Conservation (phyloP, 352 stramenopile species). For the Phytophthora cryptogea region DNA sequence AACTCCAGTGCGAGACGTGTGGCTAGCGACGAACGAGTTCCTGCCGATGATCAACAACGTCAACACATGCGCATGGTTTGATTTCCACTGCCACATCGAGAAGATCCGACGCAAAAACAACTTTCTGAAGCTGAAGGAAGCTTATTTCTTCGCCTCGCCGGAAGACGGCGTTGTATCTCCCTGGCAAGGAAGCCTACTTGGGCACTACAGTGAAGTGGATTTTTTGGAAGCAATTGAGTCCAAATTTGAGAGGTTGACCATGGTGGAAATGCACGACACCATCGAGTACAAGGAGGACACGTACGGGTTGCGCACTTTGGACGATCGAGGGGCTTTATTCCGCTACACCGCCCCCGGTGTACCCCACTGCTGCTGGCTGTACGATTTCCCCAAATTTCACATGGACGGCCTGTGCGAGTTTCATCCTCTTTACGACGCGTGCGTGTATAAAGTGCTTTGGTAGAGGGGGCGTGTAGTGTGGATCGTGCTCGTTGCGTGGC, state of each 20-base stretch:
- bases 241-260: slow-evolving; percentile 28
- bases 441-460: too few species aligned
- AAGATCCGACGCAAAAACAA: slow-evolving; percentile 34
- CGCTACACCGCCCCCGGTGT: too few species aligned
- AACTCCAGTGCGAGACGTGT: slow-evolving; percentile 26
- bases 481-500: too few species aligned
- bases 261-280: slow-evolving; percentile 39
- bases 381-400: too few species aligned
- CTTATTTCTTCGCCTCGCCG: slow-evolving; percentile 53
- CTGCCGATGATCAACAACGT: slow-evolving; percentile 32
- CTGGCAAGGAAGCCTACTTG: slow-evolving; percentile 36
- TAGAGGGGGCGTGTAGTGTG: too few species aligned
- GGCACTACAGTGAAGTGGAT: slow-evolving; percentile 42
- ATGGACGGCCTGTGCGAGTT: too few species aligned
- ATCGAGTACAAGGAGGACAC: slow-evolving; percentile 23
- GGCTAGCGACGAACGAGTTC: not conserved
- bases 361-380: too few species aligned
- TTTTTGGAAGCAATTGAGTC: slow-evolving; percentile 31
- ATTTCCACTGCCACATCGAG: slow-evolving; percentile 17
- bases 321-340: too few species aligned
- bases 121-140: slow-evolving; percentile 39
- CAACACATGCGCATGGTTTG: slow-evolving; percentile 1
- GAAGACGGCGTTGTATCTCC: slow-evolving; percentile 39
- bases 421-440: too few species aligned
- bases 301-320: too few species aligned